A percentile compares a stretch with the other conserved stretches of the same genome.
phyloP scores from a whole-genome alignment of 148 eudicot genomes.

The Arctostaphylos glauca region DNA sequence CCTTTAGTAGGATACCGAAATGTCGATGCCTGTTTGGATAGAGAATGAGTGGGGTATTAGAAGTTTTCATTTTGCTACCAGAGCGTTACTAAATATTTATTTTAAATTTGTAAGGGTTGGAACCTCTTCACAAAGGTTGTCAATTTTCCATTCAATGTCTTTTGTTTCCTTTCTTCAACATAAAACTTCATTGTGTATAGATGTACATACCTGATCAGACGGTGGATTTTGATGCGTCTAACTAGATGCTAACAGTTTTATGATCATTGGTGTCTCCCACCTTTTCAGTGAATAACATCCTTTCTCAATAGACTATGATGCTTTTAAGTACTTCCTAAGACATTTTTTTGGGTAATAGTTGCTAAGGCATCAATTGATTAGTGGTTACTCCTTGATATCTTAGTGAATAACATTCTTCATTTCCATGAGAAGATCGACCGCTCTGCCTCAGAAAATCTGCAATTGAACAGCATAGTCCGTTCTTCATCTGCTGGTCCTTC shows the following conservation, averaged over 20 bases:
- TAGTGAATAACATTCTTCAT: neutral
- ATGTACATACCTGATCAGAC: neutral
- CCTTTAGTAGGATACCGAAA: neutral
- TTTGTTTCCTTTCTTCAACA: neutral
- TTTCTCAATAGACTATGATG: neutral
- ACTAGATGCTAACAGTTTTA: neutral
- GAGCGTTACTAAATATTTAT: neutral
- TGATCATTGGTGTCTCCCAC: neutral
- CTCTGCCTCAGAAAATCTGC: conserved; percentile 7
- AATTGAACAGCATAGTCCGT: neutral
- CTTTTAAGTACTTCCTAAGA: neutral
- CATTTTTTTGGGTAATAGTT: neutral
- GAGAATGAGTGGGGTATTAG: too few relatives aligned
- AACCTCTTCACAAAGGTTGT: neutral
- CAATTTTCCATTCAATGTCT: neutral
- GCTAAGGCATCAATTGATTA: neutral
- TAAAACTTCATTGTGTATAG: neutral
- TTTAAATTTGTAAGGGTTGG: neutral
- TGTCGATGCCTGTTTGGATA: neutral
- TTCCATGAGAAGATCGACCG: neutral
- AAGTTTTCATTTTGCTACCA: too few relatives aligned
- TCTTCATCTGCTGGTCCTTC: neutral
- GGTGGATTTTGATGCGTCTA: neutral
- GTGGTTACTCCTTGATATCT: neutral
- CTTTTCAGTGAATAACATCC: neutral